A percentile compares a stretch with the other conserved stretches of the same genome.
Evolutionary conservation across 805 yeast genomes (phyloP).

Genomic region (Metschnikowia hibisci): DNA sequence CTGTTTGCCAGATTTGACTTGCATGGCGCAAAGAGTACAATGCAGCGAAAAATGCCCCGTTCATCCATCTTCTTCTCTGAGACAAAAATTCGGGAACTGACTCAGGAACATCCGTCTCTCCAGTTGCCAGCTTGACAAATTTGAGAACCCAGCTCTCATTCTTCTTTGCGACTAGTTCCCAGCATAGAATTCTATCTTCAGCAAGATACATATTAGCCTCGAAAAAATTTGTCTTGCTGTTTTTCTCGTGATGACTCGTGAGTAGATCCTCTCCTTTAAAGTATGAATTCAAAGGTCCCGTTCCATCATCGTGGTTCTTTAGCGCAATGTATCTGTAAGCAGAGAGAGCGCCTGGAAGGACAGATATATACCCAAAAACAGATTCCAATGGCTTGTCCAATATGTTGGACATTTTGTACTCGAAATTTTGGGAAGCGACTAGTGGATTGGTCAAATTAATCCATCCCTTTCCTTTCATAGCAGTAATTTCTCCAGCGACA

Average conservation of each 20-base stretch:
- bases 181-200: constrained; percentile 28
- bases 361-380: constrained; percentile 87
- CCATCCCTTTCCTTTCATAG: constrained; percentile 92
- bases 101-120: constrained; percentile 30
- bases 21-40: constrained; percentile 24
- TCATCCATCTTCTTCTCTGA: constrained; percentile 29
- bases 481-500: constrained; percentile 96
- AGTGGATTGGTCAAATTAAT: constrained; percentile 77
- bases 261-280: constrained; percentile 77
- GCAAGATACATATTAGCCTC: constrained; percentile 63
- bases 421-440: constrained; percentile 95
- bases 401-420: constrained; percentile 95
- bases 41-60: constrained; percentile 30
- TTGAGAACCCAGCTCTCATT: constrained; percentile 28
- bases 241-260: constrained; percentile 24
- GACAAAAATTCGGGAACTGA: constrained; percentile 25
- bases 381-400: constrained; percentile 93
- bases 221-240: constrained; percentile 68
- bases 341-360: constrained; percentile 92
- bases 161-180: constrained; percentile 28
- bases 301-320: constrained; percentile 79
- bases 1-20: constrained; percentile 25
- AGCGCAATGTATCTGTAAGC: constrained; percentile 91
- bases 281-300: constrained; percentile 86
- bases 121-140: constrained; percentile 29